Percentiles rank a stretch among this genome's conserved stretches.
These are phyloP conservation scores for Pseudogymnoascus pannorum DNA, from an alignment of 2,329 filamentous ascomycete genomes.

Conservation along the genomic window DNA sequence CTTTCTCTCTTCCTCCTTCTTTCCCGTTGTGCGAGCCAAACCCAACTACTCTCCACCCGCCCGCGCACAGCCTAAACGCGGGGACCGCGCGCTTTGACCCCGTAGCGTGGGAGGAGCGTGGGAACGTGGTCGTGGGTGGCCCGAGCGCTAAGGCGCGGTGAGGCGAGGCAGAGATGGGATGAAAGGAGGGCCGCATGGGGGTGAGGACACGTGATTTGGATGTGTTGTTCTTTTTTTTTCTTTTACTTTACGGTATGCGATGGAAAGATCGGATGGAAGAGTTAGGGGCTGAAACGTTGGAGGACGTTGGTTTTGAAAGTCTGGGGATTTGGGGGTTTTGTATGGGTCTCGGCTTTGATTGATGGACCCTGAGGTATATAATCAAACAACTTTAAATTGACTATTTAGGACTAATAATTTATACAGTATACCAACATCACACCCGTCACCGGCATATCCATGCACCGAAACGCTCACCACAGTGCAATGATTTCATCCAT, in stretches of 20 bases:
- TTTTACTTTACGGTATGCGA: background rate
- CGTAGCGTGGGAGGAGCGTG: background rate
- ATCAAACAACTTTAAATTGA: no score
- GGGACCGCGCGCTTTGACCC: constrained; percentile 1
- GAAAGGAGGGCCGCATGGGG: background rate
- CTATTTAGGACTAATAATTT: no score
- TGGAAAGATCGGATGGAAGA: background rate
- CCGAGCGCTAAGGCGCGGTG: background rate
- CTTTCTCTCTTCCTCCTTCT: background rate
- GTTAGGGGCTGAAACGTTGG: background rate
- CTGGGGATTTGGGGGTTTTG: background rate
- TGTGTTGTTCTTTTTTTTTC: no score
- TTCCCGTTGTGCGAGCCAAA: background rate
- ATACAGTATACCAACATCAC: no score
- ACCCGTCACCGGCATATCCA: no score
- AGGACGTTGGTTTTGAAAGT: background rate
- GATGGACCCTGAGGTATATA: no score
- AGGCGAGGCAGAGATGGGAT: background rate
- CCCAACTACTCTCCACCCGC: background rate
- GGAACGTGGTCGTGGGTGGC: background rate
- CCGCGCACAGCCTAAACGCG: constrained; percentile 1
- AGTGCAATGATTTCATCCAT: no score
- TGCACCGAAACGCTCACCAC: no score
- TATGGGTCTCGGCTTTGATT: no score
- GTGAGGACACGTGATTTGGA: background rate